These are phyloP conservation scores for Cryoendolithus antarcticus DNA, from an alignment of 2,329 filamentous ascomycete genomes.

Conservation along the genomic window DNA sequence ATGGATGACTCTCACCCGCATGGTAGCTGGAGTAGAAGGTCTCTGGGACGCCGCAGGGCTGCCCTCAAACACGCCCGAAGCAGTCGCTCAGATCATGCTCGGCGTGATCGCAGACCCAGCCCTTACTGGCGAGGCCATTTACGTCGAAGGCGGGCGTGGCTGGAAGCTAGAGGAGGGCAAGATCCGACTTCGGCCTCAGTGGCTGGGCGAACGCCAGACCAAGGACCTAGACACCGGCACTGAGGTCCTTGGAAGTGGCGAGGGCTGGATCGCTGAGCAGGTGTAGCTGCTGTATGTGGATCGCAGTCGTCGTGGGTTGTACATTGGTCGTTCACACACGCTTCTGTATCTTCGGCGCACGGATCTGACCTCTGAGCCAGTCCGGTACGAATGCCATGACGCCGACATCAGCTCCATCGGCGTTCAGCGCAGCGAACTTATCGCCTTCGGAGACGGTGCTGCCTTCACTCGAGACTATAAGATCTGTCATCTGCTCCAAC, in stretches of 20 bases:
- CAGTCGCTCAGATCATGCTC: conserved; percentile 29
- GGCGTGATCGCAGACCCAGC: conserved; percentile 23
- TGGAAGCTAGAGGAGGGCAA: conserved; percentile 35
- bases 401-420: conserved; percentile 15
- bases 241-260: conserved; percentile 20
- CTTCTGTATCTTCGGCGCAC: conserved; percentile 26
- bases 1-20: conserved; percentile 31
- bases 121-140: conserved; percentile 31
- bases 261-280: conserved; percentile 6
- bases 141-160: conserved; percentile 30
- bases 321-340: conserved; percentile 13
- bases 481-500: conserved; percentile 79
- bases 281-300: neutral
- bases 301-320: neutral
- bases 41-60: conserved; percentile 27
- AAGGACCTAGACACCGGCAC: conserved; percentile 25
- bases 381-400: conserved; percentile 60
- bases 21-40: conserved; percentile 25
- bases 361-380: conserved; percentile 48
- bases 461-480: conserved; percentile 56
- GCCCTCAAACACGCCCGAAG: conserved; percentile 28
- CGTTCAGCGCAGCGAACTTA: conserved; percentile 29
- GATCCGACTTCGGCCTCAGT: conserved; percentile 28
- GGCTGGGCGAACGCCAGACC: conserved; percentile 31
- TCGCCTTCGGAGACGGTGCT: conserved; percentile 47